Conservation (phyloP, 164 flowering plant species). For the Magnolia sinica region DNA sequence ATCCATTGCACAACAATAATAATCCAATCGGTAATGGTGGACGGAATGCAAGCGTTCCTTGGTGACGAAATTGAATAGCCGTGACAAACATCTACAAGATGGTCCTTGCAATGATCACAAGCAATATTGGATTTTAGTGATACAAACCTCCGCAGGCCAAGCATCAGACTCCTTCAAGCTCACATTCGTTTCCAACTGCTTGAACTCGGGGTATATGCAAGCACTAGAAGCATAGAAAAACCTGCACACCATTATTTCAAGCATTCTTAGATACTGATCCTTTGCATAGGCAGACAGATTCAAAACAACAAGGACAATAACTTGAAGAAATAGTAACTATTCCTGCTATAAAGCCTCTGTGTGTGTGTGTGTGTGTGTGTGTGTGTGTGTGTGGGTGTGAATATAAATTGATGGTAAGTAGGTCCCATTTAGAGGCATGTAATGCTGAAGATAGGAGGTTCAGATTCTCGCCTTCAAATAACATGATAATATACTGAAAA, state of each 20-base stretch:
- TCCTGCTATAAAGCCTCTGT: too few species aligned
- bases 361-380: too few species aligned
- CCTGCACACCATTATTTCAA: constrained; percentile 35
- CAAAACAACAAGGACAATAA: background rate
- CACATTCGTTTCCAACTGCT: constrained; percentile 97
- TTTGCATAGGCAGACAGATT: background rate
- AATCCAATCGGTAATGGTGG: background rate
- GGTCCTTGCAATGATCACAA: background rate
- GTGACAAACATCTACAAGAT: background rate
- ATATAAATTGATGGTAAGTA: too few species aligned
- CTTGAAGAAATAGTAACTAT: too few species aligned
- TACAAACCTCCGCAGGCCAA: constrained; percentile 97
- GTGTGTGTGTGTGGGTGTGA: too few species aligned
- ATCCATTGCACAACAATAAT: background rate
- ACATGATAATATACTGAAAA: too few species aligned
- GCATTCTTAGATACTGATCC: constrained; percentile 3
- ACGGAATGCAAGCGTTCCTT: background rate
- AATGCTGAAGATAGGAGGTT: too few species aligned
- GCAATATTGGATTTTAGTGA: too few species aligned
- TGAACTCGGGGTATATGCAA: constrained; percentile 96
- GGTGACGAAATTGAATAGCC: background rate
- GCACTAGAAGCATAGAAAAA: constrained; percentile 98
- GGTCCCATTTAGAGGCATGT: too few species aligned
- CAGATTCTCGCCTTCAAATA: too few species aligned
- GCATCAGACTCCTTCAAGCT: constrained; percentile 99